Base-by-base conservation (phyloP, 768 basidiomycete genomes). In the Xerocomellus chrysenteron region DNA sequence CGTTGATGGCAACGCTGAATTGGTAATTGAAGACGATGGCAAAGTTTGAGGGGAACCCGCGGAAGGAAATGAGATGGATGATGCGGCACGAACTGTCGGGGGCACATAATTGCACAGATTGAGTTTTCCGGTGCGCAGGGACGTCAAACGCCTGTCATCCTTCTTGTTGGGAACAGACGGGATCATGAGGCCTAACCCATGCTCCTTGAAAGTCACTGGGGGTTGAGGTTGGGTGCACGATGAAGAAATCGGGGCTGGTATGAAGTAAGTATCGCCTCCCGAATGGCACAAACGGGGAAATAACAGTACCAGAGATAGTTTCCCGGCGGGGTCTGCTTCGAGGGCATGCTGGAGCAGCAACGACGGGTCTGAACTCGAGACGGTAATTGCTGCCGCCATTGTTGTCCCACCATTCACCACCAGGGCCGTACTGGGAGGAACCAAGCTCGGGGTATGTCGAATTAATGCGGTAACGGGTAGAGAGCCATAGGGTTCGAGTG, bases 321-420 rank as follows among this genome's bases (percentile, higher is more conserved):
- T 68, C 70, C 11, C 61, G 33, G 5, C 68, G 65, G 12, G 53
- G 42, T 35, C 50, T 65, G n/a, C 8, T 50, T 7, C 36, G 47
- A 0, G 30, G 4, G 21, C 37, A 11, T 10, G 46, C 14, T 4
- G 57, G 7, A 6, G 47, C 4, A 1, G 48, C n/a, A 5, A 54
- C 7, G 8, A 49, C 52, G 11, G 64, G 33, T 50, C 73, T 69
- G 73, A 98, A 98, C 26, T 73, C 78, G 50, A 97, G 74, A 26
- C 81, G 76, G 76, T 95, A 98, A 69, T 98, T 95, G 59, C 69
- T 60, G 0, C 86, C 87, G 4, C 62, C 73, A 63, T 96, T 96
- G 68, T 94, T 95, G 74, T 98, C 96, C 96, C 96, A 98, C 80
- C 88, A 90, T 75, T 98, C 95, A 1, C 82, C 82, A 17, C 78